Base-by-base conservation (phyloP, 805 yeast genomes). In the Candida quercuum region DNA sequence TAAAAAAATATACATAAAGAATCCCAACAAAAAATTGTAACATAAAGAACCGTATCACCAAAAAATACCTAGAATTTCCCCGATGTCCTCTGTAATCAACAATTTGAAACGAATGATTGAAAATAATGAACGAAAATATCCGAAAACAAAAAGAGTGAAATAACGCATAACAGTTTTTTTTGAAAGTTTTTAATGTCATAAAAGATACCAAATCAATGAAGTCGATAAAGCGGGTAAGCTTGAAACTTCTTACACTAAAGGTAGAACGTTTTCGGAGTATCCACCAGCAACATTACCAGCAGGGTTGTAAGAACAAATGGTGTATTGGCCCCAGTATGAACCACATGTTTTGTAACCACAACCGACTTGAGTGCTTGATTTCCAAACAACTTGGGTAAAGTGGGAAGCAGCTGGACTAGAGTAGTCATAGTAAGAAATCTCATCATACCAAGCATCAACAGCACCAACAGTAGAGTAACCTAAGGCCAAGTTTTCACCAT, bases 351-450 rank as follows among this genome's bases (percentile, higher is more conserved):
- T 78, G 59, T 67, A 29, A 29, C 24, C 86, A 67, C 94, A 84
- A 35, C 93, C 94, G 15, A 84, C 59, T 46, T 72, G 60, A 8
- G 74, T 61, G 28, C 83, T 63, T 7, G 68, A 50, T 44, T 73
- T 73, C 94, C 94, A 84, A 19, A 84, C 73, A 24, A 82, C 53
- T 61, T 84, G 91, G 13, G 91, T 82, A 65, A 84, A 84, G 56
- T 84, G 94, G n/a, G 46, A 42, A 10, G 33, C 3, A 36, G 56
- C 57, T 21, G 79, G 76, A 35, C 71, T 59, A 33, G 60, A 53
- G 62, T 59, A 82, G 59, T 74, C 63, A 61, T 81, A 84, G 36
- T 56, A 42, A 10, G 51, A 39, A 46, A 79, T 81, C 64, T 84
- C 91, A 41, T 66, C 59, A 61, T 83, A 83, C 93, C 93, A 84